These are phyloP conservation scores for Bretschneidera sinensis DNA, from an alignment of 345 rosid genomes.

Conservation along the genomic window DNA sequence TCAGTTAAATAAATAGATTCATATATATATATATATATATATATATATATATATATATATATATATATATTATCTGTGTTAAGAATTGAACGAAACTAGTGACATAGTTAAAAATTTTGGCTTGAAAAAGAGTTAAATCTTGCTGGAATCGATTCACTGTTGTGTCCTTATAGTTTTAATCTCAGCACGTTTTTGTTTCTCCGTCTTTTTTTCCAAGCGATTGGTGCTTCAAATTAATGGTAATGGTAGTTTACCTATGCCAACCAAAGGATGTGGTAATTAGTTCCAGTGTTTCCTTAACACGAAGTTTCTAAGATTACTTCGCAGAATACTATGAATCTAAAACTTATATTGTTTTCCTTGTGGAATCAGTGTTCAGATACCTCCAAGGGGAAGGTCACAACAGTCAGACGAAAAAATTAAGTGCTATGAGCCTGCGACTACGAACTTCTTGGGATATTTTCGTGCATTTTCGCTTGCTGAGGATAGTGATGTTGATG, in stretches of 20 bases:
- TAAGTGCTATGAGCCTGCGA: constrained; percentile 97
- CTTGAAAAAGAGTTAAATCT: no score
- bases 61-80: no score
- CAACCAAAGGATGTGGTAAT: neutral
- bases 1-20: no score
- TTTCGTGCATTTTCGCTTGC: constrained; percentile 58
- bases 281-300: neutral
- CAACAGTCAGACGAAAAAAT: constrained; percentile 80
- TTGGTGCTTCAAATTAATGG: neutral
- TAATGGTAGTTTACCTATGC: neutral
- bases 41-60: no score
- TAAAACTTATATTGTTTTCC: neutral
- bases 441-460: constrained; percentile 91
- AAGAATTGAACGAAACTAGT: no score
- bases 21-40: no score
- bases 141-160: no score
- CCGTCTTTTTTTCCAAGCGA: neutral
- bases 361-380: constrained; percentile 32
- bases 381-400: constrained; percentile 90
- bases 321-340: neutral
- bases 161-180: no score
- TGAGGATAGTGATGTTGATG: constrained; percentile 51
- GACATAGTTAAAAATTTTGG: no score
- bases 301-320: neutral
- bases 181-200: no score